Percentiles rank a stretch among this genome's conserved stretches.
Evolutionary conservation across 2,329 filamentous ascomycete genomes (phyloP).

Genomic region (Phymatotrichopsis omnivora): DNA sequence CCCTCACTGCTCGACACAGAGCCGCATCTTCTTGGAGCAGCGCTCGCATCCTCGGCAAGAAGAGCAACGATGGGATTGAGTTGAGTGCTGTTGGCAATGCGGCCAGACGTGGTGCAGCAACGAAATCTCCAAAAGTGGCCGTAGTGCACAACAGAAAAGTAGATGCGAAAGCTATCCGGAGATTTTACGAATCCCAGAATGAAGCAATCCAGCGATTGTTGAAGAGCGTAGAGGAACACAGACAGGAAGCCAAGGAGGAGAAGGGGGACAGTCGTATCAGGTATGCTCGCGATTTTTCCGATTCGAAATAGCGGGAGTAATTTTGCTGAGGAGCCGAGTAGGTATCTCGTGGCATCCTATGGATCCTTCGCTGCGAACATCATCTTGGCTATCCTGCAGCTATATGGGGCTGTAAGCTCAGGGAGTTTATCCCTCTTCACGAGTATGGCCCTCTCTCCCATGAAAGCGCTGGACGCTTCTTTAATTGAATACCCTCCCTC

Average conservation of each 20-base stretch:
- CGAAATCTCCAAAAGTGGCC: constrained; percentile 17
- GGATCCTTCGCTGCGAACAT: constrained; percentile 62
- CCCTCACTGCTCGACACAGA: constrained; percentile 53
- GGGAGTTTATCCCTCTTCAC: constrained; percentile 93
- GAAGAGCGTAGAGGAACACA: constrained; percentile 86
- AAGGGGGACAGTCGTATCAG: constrained; percentile 67
- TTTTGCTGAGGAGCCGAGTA: neutral
- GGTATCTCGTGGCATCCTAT: constrained; percentile 47
- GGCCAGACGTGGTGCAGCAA: constrained; percentile 16
- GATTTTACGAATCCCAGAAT: constrained; percentile 86
- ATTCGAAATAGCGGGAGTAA: neutral
- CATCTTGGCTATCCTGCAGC: constrained; percentile 64
- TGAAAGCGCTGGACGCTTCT: no score
- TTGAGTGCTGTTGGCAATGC: constrained; percentile 4
- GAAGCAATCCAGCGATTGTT: constrained; percentile 85
- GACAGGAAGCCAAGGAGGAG: constrained; percentile 68
- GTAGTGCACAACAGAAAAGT: constrained; percentile 37
- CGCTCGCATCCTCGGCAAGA: constrained; percentile 11
- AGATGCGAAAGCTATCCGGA: constrained; percentile 51
- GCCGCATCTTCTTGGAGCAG: constrained; percentile 30
- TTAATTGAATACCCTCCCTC: constrained; percentile 1
- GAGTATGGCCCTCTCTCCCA: constrained; percentile 52
- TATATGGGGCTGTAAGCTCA: constrained; percentile 79
- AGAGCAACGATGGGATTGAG: no score
- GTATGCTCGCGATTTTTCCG: constrained; percentile 31